These are phyloP conservation scores for Coccomyxa subellipsoidea DNA, from an alignment of 163 green algal species.

Conservation along the genomic window DNA sequence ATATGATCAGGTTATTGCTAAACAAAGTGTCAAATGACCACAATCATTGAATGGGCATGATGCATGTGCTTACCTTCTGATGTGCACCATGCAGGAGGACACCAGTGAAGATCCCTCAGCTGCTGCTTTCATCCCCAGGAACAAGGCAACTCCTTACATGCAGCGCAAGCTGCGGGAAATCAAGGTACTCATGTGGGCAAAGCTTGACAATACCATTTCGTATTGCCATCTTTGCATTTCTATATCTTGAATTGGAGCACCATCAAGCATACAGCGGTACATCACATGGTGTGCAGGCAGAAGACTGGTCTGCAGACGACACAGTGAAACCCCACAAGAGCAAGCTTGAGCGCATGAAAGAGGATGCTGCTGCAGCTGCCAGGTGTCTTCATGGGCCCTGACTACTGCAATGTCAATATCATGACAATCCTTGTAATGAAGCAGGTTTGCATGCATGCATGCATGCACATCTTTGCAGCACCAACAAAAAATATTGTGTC, in stretches of 20 bases:
- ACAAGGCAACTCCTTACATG: background rate
- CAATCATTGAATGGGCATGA: too few species aligned
- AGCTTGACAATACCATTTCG: too few species aligned
- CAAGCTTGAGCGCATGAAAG: conserved; percentile 23
- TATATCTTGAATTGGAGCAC: too few species aligned
- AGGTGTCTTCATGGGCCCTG: background rate
- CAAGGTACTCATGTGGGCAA: background rate
- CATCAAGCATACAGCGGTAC: background rate
- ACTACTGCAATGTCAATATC: background rate
- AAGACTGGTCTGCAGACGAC: background rate
- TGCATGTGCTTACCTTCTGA: too few species aligned
- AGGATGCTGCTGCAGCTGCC: conserved; percentile 16
- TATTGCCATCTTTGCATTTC: too few species aligned
- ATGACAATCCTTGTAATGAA: background rate
- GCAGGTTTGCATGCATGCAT: background rate
- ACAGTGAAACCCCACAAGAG: conserved; percentile 26
- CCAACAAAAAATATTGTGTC: too few species aligned
- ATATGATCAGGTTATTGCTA: too few species aligned
- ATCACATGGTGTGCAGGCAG: background rate
- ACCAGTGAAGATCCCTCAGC: background rate
- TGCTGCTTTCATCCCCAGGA: background rate
- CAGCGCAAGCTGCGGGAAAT: background rate
- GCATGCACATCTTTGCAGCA: too few species aligned
- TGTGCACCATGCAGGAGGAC: background rate
- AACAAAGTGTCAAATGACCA: too few species aligned